Percentiles rank a stretch among this genome's conserved stretches.
Conservation (phyloP, 192 early-diverging fungal species). For the Helicostylum pulchrum region DNA sequence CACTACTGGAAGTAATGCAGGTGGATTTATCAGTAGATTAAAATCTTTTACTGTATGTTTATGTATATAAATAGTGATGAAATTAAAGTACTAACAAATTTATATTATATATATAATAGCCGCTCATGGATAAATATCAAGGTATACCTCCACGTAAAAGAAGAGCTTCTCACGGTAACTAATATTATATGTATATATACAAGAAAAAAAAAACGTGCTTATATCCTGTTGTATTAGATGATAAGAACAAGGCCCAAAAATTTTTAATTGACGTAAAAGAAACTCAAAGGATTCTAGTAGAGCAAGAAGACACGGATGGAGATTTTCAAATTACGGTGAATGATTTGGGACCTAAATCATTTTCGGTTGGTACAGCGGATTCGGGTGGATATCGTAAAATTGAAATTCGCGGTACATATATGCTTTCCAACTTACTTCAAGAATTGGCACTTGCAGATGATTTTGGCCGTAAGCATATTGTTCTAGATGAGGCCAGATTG, state of each 20-base stretch:
- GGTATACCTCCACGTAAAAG: constrained; percentile 11
- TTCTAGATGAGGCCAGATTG: constrained; percentile 84
- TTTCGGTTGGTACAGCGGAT: constrained; percentile 82
- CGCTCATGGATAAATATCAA: too few species aligned
- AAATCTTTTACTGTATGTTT: constrained; percentile 21
- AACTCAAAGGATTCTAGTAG: constrained; percentile 73
- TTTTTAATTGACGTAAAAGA: constrained; percentile 85
- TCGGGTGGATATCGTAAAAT: constrained; percentile 84
- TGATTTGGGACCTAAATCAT: constrained; percentile 89
- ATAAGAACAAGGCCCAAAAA: constrained; percentile 54
- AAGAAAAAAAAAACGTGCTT: neutral
- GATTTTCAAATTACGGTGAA: constrained; percentile 94
- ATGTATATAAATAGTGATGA: neutral
- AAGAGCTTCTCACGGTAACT: constrained; percentile 28
- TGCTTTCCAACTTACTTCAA: constrained; percentile 92
- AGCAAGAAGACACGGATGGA: constrained; percentile 94
- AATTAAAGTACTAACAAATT: neutral
- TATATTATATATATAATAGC: neutral
- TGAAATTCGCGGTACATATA: constrained; percentile 92
- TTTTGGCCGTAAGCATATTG: constrained; percentile 81
- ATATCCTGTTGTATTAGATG: constrained; percentile 23
- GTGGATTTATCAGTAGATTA: constrained; percentile 15
- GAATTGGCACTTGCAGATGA: constrained; percentile 91
- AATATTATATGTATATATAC: neutral
- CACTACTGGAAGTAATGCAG: constrained; percentile 30